A percentile compares a stretch with the other conserved stretches of the same genome.
These are phyloP conservation scores for Dioszegia crocea DNA, from an alignment of 768 basidiomycete species.

Conservation along the genomic window DNA sequence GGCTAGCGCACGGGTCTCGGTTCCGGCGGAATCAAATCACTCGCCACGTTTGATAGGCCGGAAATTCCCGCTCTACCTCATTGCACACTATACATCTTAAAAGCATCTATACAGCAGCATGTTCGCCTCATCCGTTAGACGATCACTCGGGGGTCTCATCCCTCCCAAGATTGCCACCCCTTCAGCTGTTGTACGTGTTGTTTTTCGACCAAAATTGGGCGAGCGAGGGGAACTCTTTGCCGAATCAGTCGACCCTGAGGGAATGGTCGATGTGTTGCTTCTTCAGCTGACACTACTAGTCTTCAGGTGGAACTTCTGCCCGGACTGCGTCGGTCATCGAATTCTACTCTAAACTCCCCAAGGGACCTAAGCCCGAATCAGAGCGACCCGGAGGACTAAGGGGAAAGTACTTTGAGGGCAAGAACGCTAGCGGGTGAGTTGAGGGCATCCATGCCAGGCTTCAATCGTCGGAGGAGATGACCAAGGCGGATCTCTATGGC, in stretches of 20 bases:
- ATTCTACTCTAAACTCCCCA: conserved; percentile 95
- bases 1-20: background rate
- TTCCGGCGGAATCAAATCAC: background rate
- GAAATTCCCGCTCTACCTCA: conserved; percentile 7
- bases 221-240: background rate
- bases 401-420: conserved; percentile 73
- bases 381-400: conserved; percentile 63
- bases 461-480: too few species aligned
- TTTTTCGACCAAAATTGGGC: background rate
- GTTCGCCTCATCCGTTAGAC: conserved; percentile 78
- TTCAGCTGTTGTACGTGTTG: conserved; percentile 67
- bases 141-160: conserved; percentile 76
- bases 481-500: too few species aligned
- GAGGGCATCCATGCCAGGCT: too few species aligned
- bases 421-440: conserved; percentile 62
- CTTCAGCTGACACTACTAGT: too few species aligned
- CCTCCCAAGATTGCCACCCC: conserved; percentile 96
- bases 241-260: too few species aligned
- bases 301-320: conserved; percentile 68
- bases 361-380: conserved; percentile 67
- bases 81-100: background rate
- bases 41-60: conserved; percentile 3
- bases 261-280: too few species aligned
- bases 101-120: conserved; percentile 51
- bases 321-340: conserved; percentile 80